A percentile compares a stretch with the other conserved stretches of the same genome.
Conservation (phyloP, 805 yeast genomes). For the Wickerhamiella vanderwaltii region DNA sequence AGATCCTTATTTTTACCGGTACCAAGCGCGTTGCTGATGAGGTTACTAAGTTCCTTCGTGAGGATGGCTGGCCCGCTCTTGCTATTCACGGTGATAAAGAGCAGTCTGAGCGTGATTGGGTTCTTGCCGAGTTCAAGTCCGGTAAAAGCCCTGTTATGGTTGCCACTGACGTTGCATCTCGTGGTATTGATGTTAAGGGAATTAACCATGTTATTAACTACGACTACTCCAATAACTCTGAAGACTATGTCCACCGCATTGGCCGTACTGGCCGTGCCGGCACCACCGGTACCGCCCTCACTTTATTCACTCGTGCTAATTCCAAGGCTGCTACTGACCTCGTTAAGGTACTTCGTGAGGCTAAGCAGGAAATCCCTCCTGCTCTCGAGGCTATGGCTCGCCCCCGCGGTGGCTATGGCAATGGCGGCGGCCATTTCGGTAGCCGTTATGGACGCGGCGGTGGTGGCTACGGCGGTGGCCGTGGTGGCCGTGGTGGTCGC, state of each 20-base stretch:
- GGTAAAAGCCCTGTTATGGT: slow-evolving; percentile 96
- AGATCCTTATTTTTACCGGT: slow-evolving; percentile 68
- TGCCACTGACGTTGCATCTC: slow-evolving; percentile 98
- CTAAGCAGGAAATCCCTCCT: slow-evolving; percentile 80
- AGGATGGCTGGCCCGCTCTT: slow-evolving; percentile 97
- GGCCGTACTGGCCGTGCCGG: slow-evolving; percentile 99
- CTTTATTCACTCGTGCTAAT: slow-evolving; percentile 83
- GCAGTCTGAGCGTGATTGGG: slow-evolving; percentile 99
- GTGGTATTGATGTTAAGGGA: slow-evolving; percentile 99
- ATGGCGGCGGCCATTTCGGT: slow-evolving; percentile 38
- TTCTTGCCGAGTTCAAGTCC: slow-evolving; percentile 75
- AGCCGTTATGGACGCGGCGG: slow-evolving; percentile 33
- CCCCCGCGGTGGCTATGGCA: slow-evolving; percentile 58
- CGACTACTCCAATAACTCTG: slow-evolving; percentile 97
- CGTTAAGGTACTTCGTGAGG: slow-evolving; percentile 84
- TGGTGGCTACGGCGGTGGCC: slow-evolving; percentile 24
- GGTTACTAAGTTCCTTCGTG: slow-evolving; percentile 77
- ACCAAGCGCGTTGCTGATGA: slow-evolving; percentile 98
- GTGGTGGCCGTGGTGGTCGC: slow-evolving; percentile 33
- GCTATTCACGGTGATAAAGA: slow-evolving; percentile 98
- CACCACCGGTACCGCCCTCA: slow-evolving; percentile 85
- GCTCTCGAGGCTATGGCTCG: slow-evolving; percentile 66
- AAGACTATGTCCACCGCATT: slow-evolving; percentile 96
- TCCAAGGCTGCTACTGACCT: slow-evolving; percentile 81
- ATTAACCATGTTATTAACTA: slow-evolving; percentile 85